Evolutionary conservation across 192 early-diverging fungal species (phyloP).

Genomic region (Backusella parvicylindrica): DNA sequence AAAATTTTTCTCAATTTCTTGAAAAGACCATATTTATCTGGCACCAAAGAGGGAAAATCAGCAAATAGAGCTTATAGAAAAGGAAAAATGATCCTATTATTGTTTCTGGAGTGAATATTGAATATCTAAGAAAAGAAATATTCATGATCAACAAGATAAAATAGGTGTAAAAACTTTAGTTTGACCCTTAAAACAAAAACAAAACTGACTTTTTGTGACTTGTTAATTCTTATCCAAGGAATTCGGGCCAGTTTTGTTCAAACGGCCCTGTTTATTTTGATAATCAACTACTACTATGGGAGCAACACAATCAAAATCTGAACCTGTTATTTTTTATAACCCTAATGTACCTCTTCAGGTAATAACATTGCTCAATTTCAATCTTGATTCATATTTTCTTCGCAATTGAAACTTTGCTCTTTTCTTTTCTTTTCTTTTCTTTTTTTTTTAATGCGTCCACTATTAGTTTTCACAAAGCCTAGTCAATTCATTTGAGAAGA

Average conservation of each 20-base stretch:
- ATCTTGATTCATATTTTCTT: too few relatives aligned
- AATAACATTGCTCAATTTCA: background rate
- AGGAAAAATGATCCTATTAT: too few relatives aligned
- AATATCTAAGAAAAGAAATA: too few relatives aligned
- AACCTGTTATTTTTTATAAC: constrained; percentile 21
- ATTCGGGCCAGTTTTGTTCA: background rate
- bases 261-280: constrained; percentile 2
- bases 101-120: too few relatives aligned
- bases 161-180: too few relatives aligned
- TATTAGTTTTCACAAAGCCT: constrained; percentile 22
- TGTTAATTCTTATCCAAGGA: background rate
- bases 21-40: too few relatives aligned
- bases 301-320: constrained; percentile 20
- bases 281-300: constrained; percentile 14
- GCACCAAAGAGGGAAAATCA: too few relatives aligned
- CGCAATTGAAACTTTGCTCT: too few relatives aligned
- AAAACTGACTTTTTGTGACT: background rate
- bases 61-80: background rate
- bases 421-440: too few relatives aligned
- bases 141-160: too few relatives aligned
- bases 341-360: constrained; percentile 19
- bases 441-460: background rate
- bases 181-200: too few relatives aligned
- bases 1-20: too few relatives aligned
- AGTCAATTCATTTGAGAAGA: constrained; percentile 18